These are phyloP conservation scores for Psilocybe azurescens DNA, from an alignment of 768 basidiomycete species.

Conservation along the genomic window DNA sequence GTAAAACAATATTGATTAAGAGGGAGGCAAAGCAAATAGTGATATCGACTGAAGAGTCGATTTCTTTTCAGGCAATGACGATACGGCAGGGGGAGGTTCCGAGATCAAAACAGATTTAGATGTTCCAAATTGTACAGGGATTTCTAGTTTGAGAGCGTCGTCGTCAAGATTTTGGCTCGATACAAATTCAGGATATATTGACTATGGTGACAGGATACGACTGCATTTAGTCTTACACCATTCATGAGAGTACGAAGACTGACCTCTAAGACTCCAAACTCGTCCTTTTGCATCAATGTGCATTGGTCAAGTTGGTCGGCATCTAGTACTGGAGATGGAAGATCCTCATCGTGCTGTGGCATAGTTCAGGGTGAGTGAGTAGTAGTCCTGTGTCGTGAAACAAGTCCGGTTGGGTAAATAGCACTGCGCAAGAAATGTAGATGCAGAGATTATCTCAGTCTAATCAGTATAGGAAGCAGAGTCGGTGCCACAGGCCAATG, in stretches of 20 bases:
- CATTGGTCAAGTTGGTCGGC: conserved; percentile 29
- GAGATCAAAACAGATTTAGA: conserved; percentile 45
- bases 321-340: background rate
- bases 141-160: conserved; percentile 54
- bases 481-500: background rate
- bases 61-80: conserved; percentile 12
- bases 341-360: background rate
- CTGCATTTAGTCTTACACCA: background rate
- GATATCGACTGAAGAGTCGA: conserved; percentile 31
- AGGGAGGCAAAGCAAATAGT: conserved; percentile 64
- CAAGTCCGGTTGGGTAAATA: no score
- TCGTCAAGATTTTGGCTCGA: conserved; percentile 45
- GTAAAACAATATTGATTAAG: conserved; percentile 58
- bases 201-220: conserved; percentile 40
- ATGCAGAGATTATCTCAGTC: no score
- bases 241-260: conserved; percentile 15
- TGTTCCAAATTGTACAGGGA: conserved; percentile 65
- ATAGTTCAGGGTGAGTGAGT: background rate
- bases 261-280: conserved; percentile 69
- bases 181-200: conserved; percentile 80
- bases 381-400: no score
- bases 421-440: no score
- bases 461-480: no score
- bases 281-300: conserved; percentile 52
- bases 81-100: conserved; percentile 23